Conservation (phyloP, 257 asterid species). For the Fraxinus americana region DNA sequence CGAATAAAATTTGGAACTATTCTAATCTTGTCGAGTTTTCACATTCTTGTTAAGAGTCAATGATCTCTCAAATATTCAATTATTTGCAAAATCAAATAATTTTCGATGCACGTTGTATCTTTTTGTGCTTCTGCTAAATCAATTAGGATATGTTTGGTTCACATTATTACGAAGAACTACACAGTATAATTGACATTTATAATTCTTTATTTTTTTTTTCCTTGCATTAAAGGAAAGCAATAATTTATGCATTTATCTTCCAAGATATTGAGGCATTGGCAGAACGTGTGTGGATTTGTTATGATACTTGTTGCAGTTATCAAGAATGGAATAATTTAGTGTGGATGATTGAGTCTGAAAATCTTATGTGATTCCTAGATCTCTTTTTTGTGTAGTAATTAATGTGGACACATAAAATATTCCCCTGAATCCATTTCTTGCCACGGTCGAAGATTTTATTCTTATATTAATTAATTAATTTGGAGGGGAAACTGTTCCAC, state of each 20-base stretch:
- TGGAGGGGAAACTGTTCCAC: neutral
- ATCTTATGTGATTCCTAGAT: constrained; percentile 3
- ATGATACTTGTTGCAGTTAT: constrained; percentile 1
- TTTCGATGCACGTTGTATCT: neutral
- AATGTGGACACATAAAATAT: neutral
- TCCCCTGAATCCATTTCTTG: constrained; percentile 5
- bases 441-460: constrained; percentile 2
- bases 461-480: neutral
- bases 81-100: neutral
- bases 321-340: constrained; percentile 2
- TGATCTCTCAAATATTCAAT: neutral
- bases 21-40: neutral
- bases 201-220: too few species aligned
- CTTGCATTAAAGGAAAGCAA: too few species aligned
- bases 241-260: neutral
- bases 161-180: neutral
- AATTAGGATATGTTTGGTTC: neutral
- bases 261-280: neutral
- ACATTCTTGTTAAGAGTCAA: neutral
- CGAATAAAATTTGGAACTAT: neutral
- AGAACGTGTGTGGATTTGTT: constrained; percentile 3
- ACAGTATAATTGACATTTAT: neutral
- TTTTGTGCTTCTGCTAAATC: neutral
- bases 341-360: neutral
- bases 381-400: neutral